Conservation (phyloP, 1,284 basidiomycete genomes). For the Irpex lacteus region DNA sequence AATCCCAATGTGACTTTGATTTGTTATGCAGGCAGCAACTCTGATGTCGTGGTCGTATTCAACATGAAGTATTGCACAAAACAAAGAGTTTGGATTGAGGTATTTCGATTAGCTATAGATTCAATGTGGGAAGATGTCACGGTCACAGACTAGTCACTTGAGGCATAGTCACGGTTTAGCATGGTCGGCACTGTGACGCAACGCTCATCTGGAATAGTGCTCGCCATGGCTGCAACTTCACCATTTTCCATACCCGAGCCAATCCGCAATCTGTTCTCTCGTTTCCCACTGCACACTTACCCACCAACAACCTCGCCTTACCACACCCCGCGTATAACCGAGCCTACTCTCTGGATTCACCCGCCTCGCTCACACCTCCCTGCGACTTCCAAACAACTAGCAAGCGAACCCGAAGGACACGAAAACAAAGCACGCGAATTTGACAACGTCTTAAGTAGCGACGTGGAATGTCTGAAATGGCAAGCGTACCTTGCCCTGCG, state of each 20-base stretch:
- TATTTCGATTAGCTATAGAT: too few relatives aligned
- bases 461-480: slow-evolving; percentile 84
- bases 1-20: too few relatives aligned
- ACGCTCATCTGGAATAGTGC: background rate
- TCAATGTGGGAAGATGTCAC: too few relatives aligned
- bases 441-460: slow-evolving; percentile 53
- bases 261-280: slow-evolving; percentile 46
- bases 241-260: slow-evolving; percentile 30
- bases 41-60: too few relatives aligned
- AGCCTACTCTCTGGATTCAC: slow-evolving; percentile 65
- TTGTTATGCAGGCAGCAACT: too few relatives aligned
- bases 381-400: background rate
- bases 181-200: background rate
- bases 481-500: slow-evolving; percentile 78
- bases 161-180: too few relatives aligned
- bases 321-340: slow-evolving; percentile 38
- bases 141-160: too few relatives aligned
- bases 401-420: background rate
- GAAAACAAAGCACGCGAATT: slow-evolving; percentile 2
- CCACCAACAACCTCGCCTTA: slow-evolving; percentile 45
- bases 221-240: slow-evolving; percentile 1
- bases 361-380: slow-evolving; percentile 35
- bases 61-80: too few relatives aligned
- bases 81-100: too few relatives aligned
- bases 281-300: slow-evolving; percentile 55